Evolutionary conservation across 108 stramenopile genomes (phyloP), one percentile per base, ranked within the genome.

Genomic region (Skeletonema grethae): DNA sequence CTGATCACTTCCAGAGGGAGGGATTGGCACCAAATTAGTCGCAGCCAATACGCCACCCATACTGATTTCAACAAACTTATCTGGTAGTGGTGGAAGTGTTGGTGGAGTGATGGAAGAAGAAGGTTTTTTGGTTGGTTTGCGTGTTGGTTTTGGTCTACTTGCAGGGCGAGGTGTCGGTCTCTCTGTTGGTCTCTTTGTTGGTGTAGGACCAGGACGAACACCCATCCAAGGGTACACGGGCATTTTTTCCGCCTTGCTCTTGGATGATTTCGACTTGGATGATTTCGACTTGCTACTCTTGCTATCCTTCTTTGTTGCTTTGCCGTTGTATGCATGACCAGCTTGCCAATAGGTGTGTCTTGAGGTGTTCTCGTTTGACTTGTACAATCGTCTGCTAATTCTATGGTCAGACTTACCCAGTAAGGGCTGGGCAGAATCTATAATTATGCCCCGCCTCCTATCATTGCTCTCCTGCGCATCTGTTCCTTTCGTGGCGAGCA

Each of bases 21-120:
- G 46, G 11, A 58, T 35, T 58, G 50, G 50, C 50, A 29, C 38
- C 61, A 68, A 38, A 28, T 77, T 60, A 1, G 35, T 30, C n/a
- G 69, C 69, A 25, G 22, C 32, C 58, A 70, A 60, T 29, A 35
- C 12, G 25, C 76, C 76, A 38, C 76, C 76, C 76, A 77, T 77
- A 6, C 65, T 66, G 9, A 77, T 59, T 35, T 68, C 45, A 7
- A 77, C 69, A 48, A 12, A 30, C 11, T 55, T 67, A 5, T 57
- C 32, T 59, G 6, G 22, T 5, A 2, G 15, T n/a, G 8, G 15
- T 9, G 50, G 22, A 8, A 16, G 50, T 24, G 50, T 53, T 53
- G 50, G 50, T 8, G 50, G 50, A 53, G 50, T 53, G 8, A 53
- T 15, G 5, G 41, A 53, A 8, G 50, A 53, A 8, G 50, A 53